phyloP scores from a whole-genome alignment of 495 filamentous ascomycete species.

The Neurospora sp. region DNA sequence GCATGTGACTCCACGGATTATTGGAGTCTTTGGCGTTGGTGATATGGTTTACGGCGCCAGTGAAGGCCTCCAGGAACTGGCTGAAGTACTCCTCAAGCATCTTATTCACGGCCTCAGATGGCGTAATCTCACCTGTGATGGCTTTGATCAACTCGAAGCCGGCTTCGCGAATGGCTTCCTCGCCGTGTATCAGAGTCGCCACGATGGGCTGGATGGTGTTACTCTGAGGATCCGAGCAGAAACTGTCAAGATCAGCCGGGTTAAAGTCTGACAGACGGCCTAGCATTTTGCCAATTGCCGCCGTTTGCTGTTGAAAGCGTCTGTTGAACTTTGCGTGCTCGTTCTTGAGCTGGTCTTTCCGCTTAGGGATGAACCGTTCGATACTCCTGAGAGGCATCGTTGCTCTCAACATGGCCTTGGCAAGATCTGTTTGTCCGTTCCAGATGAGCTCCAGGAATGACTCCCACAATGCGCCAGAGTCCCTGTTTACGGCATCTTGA shows the following conservation, averaged over 20 bases:
- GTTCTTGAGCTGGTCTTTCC: constrained; percentile 40
- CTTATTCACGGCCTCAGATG: constrained; percentile 64
- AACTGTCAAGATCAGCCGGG: constrained; percentile 47
- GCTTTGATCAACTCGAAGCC: constrained; percentile 72
- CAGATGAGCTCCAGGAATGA: constrained; percentile 58
- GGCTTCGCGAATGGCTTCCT: constrained; percentile 60
- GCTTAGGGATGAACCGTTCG: constrained; percentile 53
- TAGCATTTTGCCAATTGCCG: constrained; percentile 60
- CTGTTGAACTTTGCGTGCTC: constrained; percentile 55
- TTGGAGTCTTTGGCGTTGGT: constrained; percentile 43
- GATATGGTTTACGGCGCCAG: constrained; percentile 34
- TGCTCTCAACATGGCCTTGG: constrained; percentile 60
- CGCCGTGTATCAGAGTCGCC: constrained; percentile 55
- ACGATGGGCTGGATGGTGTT: constrained; percentile 54
- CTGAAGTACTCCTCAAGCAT: constrained; percentile 53
- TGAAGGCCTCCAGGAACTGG: constrained; percentile 26
- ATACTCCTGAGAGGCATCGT: constrained; percentile 57
- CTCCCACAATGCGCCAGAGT: constrained; percentile 66
- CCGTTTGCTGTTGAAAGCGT: constrained; percentile 57
- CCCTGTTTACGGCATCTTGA: constrained; percentile 55
- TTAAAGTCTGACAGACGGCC: constrained; percentile 67
- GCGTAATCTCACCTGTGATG: constrained; percentile 57
- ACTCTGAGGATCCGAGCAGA: constrained; percentile 52
- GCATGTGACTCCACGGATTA: constrained; percentile 52
- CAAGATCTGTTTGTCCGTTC: constrained; percentile 51